phyloP scores from a whole-genome alignment of 257 asterid species.

The Salvia splendens region DNA sequence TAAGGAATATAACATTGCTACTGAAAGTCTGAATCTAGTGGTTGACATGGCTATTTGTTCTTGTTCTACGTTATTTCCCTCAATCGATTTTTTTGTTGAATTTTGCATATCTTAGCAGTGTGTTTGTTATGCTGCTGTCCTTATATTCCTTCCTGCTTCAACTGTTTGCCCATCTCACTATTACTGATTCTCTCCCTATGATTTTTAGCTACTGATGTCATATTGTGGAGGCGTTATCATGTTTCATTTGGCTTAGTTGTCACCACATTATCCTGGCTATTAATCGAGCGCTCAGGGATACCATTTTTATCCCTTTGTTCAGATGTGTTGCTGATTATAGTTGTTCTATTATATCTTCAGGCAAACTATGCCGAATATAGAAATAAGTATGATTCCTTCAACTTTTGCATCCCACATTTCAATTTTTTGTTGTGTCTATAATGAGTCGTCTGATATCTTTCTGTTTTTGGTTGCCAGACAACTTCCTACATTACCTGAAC shows the following conservation, averaged over 20 bases:
- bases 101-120: constrained; percentile 20
- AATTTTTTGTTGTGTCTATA: constrained; percentile 1
- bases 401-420: constrained; percentile 17
- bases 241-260: constrained; percentile 69
- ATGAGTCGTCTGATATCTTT: constrained; percentile 32
- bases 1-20: constrained; percentile 12
- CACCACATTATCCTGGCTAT: constrained; percentile 84
- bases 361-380: constrained; percentile 73
- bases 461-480: constrained; percentile 53
- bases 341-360: constrained; percentile 68
- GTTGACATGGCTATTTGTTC: not conserved
- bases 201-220: constrained; percentile 78
- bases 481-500: constrained; percentile 70
- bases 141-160: constrained; percentile 26
- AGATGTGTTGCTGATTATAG: constrained; percentile 74
- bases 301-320: constrained; percentile 75
- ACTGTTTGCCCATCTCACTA: constrained; percentile 26
- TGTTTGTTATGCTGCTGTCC: constrained; percentile 27
- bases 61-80: constrained; percentile 1
- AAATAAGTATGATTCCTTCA: constrained; percentile 51
- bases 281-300: constrained; percentile 78
- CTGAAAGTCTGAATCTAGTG: not conserved
- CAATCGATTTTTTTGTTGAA: constrained; percentile 12
- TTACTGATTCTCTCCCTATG: constrained; percentile 32
- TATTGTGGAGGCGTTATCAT: constrained; percentile 70